These are phyloP conservation scores for Monosporascus sp. DNA, from an alignment of 2,329 filamentous ascomycete genomes.

Conservation along the genomic window DNA sequence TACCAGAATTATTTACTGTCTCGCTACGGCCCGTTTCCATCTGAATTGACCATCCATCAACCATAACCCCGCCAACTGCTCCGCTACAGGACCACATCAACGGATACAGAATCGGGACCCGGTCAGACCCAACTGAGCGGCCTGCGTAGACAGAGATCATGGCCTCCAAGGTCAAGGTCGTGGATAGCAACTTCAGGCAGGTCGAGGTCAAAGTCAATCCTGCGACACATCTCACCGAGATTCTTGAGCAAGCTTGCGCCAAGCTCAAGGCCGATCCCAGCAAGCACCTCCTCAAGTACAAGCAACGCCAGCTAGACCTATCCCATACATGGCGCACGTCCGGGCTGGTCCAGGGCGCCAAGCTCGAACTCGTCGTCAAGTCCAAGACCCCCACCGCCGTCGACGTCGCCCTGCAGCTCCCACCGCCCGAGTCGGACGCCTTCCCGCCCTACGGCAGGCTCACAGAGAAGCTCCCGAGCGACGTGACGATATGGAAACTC, in stretches of 20 bases:
- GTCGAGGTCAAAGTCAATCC: constrained; percentile 79
- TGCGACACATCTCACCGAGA: constrained; percentile 73
- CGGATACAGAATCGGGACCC: not conserved
- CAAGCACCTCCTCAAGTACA: constrained; percentile 79
- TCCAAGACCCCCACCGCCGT: constrained; percentile 82
- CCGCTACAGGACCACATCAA: not conserved
- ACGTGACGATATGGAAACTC: constrained; percentile 83
- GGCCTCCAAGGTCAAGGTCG: constrained; percentile 84
- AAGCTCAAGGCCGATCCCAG: constrained; percentile 70
- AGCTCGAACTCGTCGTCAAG: constrained; percentile 83
- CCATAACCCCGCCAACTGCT: not conserved
- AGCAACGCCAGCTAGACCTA: constrained; percentile 80
- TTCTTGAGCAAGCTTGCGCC: constrained; percentile 79
- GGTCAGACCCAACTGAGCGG: too few relatives aligned
- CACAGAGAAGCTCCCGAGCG: constrained; percentile 80
- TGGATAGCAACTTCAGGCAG: constrained; percentile 72
- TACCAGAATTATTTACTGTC: not conserved
- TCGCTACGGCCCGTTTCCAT: not conserved
- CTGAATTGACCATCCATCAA: not conserved
- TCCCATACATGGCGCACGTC: constrained; percentile 79
- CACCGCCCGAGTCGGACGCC: constrained; percentile 60
- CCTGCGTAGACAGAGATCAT: constrained; percentile 38
- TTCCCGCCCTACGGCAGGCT: constrained; percentile 61
- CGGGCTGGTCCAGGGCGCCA: constrained; percentile 77
- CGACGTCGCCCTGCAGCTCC: constrained; percentile 82